These are phyloP conservation scores for Trifolium pratense DNA, from an alignment of 306 rosid genomes.

Conservation along the genomic window DNA sequence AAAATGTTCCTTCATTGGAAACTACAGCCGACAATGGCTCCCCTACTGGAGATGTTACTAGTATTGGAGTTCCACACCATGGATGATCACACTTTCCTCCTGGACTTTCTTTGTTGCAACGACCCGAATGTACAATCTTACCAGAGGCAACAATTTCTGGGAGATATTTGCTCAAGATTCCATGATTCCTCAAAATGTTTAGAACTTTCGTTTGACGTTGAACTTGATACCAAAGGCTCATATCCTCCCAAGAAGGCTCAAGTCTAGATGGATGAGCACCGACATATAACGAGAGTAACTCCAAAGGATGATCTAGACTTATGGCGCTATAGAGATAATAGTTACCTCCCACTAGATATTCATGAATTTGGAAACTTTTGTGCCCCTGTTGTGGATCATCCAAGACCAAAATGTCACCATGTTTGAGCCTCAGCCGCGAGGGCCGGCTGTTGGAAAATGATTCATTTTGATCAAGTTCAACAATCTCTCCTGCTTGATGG, in stretches of 20 bases:
- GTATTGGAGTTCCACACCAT: slow-evolving; percentile 90
- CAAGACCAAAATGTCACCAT: slow-evolving; percentile 64
- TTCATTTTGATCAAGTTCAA: slow-evolving; percentile 71
- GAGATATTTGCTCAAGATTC: slow-evolving; percentile 66
- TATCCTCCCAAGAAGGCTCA: slow-evolving; percentile 95
- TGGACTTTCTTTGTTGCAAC: slow-evolving; percentile 72
- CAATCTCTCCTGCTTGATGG: slow-evolving; percentile 69
- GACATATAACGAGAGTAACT: slow-evolving; percentile 64
- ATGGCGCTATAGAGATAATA: slow-evolving; percentile 69
- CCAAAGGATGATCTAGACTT: slow-evolving; percentile 65
- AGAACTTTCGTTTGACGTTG: slow-evolving; percentile 95
- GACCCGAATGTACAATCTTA: slow-evolving; percentile 79
- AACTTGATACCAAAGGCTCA: slow-evolving; percentile 97
- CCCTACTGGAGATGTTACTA: slow-evolving; percentile 86
- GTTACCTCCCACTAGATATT: slow-evolving; percentile 69
- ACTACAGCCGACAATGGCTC: slow-evolving; percentile 67
- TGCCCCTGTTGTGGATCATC: slow-evolving; percentile 83
- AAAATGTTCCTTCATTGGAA: slow-evolving; percentile 64
- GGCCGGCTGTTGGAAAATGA: slow-evolving; percentile 49
- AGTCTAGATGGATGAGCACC: slow-evolving; percentile 90
- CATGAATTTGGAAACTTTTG: slow-evolving; percentile 82
- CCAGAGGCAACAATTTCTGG: slow-evolving; percentile 89
- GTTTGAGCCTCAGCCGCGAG: slow-evolving; percentile 62
- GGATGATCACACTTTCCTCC: slow-evolving; percentile 89
- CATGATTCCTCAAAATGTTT: slow-evolving; percentile 74